These are phyloP conservation scores for Lasiosphaeria hispida DNA, from an alignment of 495 filamentous ascomycete genomes.

Conservation along the genomic window DNA sequence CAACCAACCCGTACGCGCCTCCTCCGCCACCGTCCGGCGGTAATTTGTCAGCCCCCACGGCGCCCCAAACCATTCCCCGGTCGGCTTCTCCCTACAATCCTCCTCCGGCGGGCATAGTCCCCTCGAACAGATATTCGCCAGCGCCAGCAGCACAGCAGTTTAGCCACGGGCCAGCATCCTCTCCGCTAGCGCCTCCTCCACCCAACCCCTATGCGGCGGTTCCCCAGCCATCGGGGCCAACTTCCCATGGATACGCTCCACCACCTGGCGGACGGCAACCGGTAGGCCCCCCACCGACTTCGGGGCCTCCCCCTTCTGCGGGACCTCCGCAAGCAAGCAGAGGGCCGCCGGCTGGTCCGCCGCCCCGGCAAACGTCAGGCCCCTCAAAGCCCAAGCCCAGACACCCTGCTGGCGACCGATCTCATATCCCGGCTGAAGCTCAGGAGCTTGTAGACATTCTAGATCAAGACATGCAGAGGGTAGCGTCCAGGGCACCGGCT, in stretches of 20 bases:
- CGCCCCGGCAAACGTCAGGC: constrained; percentile 42
- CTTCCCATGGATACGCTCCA: constrained; percentile 34
- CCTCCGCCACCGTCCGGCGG: constrained; percentile 40
- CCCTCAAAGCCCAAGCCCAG: constrained; percentile 52
- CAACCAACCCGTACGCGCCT: constrained; percentile 73
- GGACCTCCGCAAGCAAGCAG: constrained; percentile 27
- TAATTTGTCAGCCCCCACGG: constrained; percentile 41
- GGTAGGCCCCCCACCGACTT: constrained; percentile 40
- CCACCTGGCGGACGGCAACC: constrained; percentile 32
- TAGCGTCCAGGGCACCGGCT: constrained; percentile 76
- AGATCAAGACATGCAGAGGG: constrained; percentile 78
- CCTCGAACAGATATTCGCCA: constrained; percentile 83
- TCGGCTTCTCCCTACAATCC: constrained; percentile 88
- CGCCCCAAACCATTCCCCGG: constrained; percentile 59
- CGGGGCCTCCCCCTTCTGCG: constrained; percentile 47
- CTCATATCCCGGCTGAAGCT: constrained; percentile 77
- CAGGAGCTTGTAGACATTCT: constrained; percentile 79
- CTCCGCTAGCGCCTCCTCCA: constrained; percentile 37
- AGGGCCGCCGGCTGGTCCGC: no score
- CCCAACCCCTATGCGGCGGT: constrained; percentile 62
- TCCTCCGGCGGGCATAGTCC: constrained; percentile 69
- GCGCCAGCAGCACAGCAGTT: constrained; percentile 61
- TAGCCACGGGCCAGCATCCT: constrained; percentile 31
- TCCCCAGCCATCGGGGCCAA: constrained; percentile 27
- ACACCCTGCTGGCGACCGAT: constrained; percentile 83